Base-by-base conservation (phyloP, 2,329 filamentous ascomycete species). In the Aspergillus phoenicis region DNA sequence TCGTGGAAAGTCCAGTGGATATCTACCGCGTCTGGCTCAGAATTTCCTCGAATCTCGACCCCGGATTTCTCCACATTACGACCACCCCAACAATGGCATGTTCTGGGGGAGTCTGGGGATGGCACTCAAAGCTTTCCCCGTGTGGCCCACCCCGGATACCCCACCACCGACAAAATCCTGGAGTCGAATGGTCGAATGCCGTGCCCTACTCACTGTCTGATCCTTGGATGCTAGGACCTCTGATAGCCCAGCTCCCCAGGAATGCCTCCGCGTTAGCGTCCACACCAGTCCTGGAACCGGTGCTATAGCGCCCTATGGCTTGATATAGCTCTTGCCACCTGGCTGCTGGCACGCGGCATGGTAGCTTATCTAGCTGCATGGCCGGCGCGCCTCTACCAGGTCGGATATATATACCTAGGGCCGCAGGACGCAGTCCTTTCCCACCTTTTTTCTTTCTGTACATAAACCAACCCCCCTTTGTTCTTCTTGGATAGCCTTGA, bases 31-130 rank as follows among this genome's bases (percentile, higher is more conserved):
- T 8, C 26, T 56, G 26, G 39, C 57, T 63, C 58, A 70, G 70
- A 69, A 72, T 67, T 71, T 72, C 71, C 71, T 73, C 70, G 69
- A 73, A 72, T 72, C 67, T 65, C 63, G 64, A 66, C 68, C 66
- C 62, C 62, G 49, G 53, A 57, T 64, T 71, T 66, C 68, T 67
- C 68, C 66, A 65, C 61, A 59, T 61, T 53, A 45, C 24, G 28
- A 45, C 58, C 20, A 28, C 22, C 59, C 43, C 41, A 30, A 17
- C 39, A 56, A 33, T 30, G 39, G 39, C 30, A 39, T 22, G n/a
- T 26, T 56, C 53, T 56, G 53, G 53, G 53, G 53, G 28, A 56
- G 11, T 56, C 53, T 47, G 53, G 53, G 53, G 53, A 20, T 47
- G 11, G 41, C 30, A 10, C 48, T 47, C 10, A 64, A 36, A 62